Evolutionary conservation across 2,329 filamentous ascomycete genomes (phyloP), one percentile per base, ranked within the genome.

Genomic region (Diaporthe citri): DNA sequence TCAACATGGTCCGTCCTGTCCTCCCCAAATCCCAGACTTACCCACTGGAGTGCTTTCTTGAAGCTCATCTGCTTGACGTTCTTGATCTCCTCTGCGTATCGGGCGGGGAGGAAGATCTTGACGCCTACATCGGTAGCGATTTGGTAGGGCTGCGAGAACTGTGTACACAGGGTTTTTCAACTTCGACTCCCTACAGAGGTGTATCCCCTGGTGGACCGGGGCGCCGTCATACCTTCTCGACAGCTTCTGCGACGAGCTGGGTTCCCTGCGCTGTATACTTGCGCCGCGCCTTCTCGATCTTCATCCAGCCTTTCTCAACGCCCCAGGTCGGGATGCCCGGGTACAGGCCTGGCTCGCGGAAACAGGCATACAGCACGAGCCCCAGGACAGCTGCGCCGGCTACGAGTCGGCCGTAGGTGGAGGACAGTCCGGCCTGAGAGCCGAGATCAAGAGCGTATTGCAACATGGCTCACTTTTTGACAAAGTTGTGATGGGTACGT

Each of bases 11-110:
- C 39, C 8, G 15, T 20, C 17, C 22, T n/a, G 12, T 20, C n/a
- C 9, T 22, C 41, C 20, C n/a, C 9, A 25, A n/a, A 6, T 22
- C 57, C 25, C 51, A 28, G 28, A 56, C 62, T 48, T 43, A 73
- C 72, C 7, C 8, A 22, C 9, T 7, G 2, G 15, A 74, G 1
- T 6, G 72, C 72, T 25, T 59, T 31, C 25, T 57, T 60, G 52
- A 74, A 74, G 64, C 64, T 74, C 55, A 74, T 17, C n/a, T 43
- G 17, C 46, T 70, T 70, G 25, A 51, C 59, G n/a, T 71, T 74
- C 55, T 60, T 70, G 55, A 74, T 74, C 52, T 74, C 72, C 39
- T 74, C 72, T 12, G 72, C 72, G 51, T 46, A 74, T 39, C 64
- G 60, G 5, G 72, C 60, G 2, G 72, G 72, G 3, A 74, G 43